These are phyloP conservation scores for Plasmodium falciparum DNA, from an alignment of 169 alveolate species.

Conservation along the genomic window DNA sequence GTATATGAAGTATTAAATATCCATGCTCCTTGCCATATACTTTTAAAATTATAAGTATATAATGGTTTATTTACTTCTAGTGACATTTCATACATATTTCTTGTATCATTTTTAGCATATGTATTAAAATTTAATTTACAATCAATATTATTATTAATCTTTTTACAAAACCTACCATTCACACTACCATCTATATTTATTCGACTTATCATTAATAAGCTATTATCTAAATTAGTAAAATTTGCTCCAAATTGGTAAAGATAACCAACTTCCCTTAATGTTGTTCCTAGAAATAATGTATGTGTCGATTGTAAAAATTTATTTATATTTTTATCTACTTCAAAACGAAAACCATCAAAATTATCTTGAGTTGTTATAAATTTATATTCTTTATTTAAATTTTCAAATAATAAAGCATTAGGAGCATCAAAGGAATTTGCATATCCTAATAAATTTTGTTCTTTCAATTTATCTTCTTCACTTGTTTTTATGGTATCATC, in stretches of 20 bases:
- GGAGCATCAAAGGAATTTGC: conserved; percentile 66
- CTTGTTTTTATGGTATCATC: conserved; percentile 5
- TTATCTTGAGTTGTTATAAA: conserved; percentile 91
- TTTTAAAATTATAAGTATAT: conserved; percentile 88
- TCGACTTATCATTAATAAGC: conserved; percentile 86
- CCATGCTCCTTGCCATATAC: conserved; percentile 93
- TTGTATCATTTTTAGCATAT: conserved; percentile 85
- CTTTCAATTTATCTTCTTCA: conserved; percentile 33
- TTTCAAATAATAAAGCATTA: conserved; percentile 81
- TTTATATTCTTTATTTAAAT: conserved; percentile 90
- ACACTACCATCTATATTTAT: conserved; percentile 89
- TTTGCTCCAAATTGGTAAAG: conserved; percentile 92
- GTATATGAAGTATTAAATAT: conserved; percentile 89
- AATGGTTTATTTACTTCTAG: conserved; percentile 87
- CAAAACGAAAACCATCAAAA: conserved; percentile 94
- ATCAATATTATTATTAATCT: conserved; percentile 81
- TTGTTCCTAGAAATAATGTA: conserved; percentile 90
- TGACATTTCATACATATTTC: conserved; percentile 90
- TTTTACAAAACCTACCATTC: conserved; percentile 84
- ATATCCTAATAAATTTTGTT: not conserved
- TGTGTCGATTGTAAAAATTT: conserved; percentile 90
- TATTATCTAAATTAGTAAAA: conserved; percentile 88
- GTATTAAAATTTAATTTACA: conserved; percentile 88
- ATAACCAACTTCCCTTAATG: conserved; percentile 87
- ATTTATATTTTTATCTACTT: conserved; percentile 89